Evolutionary conservation across 2,329 filamentous ascomycete species (phyloP), one percentile per base, ranked within the genome.

Genomic region (Elsinoe fawcettii): DNA sequence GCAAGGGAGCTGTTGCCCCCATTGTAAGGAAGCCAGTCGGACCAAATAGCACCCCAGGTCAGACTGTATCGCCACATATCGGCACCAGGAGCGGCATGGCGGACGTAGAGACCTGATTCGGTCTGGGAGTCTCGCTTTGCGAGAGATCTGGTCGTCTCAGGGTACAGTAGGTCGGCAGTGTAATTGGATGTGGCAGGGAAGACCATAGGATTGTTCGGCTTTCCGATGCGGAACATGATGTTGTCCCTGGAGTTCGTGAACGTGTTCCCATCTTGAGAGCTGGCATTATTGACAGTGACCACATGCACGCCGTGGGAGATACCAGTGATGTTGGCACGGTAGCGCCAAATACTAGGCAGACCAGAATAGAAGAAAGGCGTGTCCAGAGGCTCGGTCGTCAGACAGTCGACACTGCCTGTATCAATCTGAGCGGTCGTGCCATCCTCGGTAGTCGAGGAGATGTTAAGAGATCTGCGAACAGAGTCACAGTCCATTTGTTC

Each of bases 51-150:
- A 11, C 79, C 82, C 75, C 79, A 86, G 58, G 82, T 82, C 30
- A 79, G 77, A 16, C 80, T 81, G 65, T 83, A 85, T 8, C 83
- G 80, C 71, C 78, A 86, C 62, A 77, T 77, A 63, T 82, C 78
- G 7, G 83, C 83, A 20, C 83, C 83, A 7, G 81, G 70, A 4
- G 83, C 83, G 56, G 76, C 75, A 62, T 85, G 83, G n/a, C 75
- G 71, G 56, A 86, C 70, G 51, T 73, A 77, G 41, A 79, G 72
- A 41, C 64, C 69, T 3, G 73, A 73, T 14, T 75, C 69, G 1
- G 69, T 64, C 11, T 65, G 65, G 14, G 60, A 58, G n/a, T 46
- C 49, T 39, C 49, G 30, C 22, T 53, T 53, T 11, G 32, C 16
- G 32, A 53, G 30, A 11, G 58, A 67, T 1, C 67, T 62, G 5